These are phyloP conservation scores for Diaporthe capsici DNA, from an alignment of 2,329 filamentous ascomycete species.

Conservation along the genomic window DNA sequence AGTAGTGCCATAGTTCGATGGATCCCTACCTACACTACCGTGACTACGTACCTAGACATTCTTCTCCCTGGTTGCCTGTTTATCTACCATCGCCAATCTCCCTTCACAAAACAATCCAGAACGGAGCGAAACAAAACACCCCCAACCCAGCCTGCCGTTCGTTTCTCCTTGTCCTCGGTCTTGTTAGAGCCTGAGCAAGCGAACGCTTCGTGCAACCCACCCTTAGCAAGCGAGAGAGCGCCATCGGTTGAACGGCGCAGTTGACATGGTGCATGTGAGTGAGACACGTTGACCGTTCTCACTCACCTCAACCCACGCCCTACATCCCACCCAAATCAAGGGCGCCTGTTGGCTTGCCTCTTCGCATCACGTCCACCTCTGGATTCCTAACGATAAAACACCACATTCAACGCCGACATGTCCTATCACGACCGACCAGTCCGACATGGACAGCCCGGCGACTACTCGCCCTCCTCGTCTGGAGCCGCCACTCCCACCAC, in stretches of 20 bases:
- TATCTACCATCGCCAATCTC: not conserved
- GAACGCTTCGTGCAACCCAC: conserved; percentile 7
- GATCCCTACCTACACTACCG: not conserved
- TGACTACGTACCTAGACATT: not conserved
- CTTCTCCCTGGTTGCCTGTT: conserved; percentile 1
- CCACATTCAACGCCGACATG: conserved; percentile 32
- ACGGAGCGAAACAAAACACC: conserved; percentile 8
- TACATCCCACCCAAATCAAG: not conserved
- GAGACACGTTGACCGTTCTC: conserved; percentile 31
- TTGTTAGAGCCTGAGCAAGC: conserved; percentile 34
- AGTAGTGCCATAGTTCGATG: conserved; percentile 8
- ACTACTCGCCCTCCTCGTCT: conserved; percentile 47
- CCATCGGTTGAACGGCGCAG: conserved; percentile 1
- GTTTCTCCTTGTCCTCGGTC: conserved; percentile 24
- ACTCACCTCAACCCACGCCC: not conserved
- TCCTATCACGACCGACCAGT: conserved; percentile 38
- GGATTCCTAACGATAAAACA: not conserved
- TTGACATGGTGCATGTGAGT: conserved; percentile 28
- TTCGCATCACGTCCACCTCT: not conserved
- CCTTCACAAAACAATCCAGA: not conserved
- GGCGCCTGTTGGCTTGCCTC: not conserved
- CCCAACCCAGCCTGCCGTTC: conserved; percentile 2
- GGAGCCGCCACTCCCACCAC: conserved; percentile 48
- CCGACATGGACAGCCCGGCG: conserved; percentile 34
- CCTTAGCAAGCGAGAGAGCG: not conserved